phyloP scores from a whole-genome alignment of 2,329 filamentous ascomycete species.

The Clarireedia monteithiana region DNA sequence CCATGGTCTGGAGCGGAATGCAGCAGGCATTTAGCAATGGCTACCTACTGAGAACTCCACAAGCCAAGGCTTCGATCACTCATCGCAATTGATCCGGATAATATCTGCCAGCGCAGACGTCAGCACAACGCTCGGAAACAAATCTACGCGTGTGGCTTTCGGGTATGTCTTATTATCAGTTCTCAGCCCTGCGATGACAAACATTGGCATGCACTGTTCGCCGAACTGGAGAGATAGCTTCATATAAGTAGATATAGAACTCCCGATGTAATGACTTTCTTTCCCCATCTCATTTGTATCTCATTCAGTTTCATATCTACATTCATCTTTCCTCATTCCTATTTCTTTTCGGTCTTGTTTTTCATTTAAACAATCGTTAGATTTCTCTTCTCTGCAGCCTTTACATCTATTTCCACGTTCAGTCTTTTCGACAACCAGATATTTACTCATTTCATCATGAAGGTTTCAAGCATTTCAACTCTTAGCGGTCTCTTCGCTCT shows the following conservation, averaged over 20 bases:
- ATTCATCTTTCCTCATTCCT: neutral
- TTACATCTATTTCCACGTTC: neutral
- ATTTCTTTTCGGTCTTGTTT: neutral
- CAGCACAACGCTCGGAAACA: neutral
- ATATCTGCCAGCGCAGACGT: neutral
- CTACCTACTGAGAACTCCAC: too few relatives aligned
- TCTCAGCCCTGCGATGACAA: neutral
- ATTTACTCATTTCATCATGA: conserved; percentile 14
- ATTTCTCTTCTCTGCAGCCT: neutral
- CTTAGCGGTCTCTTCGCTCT: conserved; percentile 12
- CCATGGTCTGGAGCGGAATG: neutral
- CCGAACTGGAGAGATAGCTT: neutral
- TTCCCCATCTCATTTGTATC: conserved; percentile 1
- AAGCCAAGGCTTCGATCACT: too few relatives aligned
- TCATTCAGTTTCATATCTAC: neutral
- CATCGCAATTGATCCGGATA: neutral
- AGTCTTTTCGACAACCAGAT: neutral
- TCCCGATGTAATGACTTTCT: neutral
- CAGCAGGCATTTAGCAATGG: neutral
- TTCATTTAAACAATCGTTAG: neutral
- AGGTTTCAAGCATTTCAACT: conserved; percentile 16
- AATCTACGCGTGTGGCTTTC: neutral
- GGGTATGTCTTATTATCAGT: neutral
- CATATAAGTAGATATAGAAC: neutral
- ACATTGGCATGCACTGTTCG: neutral